These are phyloP conservation scores for Scopulariopsis brevicaulis DNA, from an alignment of 2,329 filamentous ascomycete genomes.

Conservation along the genomic window DNA sequence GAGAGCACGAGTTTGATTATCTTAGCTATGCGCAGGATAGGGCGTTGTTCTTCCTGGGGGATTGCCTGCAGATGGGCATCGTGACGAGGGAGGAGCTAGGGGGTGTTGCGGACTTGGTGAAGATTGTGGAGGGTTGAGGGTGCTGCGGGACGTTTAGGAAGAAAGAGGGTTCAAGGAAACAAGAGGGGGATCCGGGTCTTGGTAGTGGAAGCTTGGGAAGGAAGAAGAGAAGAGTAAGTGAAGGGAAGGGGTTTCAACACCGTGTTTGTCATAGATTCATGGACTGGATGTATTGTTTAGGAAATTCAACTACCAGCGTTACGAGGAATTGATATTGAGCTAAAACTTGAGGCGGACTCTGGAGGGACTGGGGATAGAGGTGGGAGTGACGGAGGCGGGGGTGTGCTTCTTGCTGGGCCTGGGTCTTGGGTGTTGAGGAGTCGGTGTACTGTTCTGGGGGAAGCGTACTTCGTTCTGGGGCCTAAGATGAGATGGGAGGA, in stretches of 20 bases:
- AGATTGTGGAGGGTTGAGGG: constrained; percentile 55
- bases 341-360: background rate
- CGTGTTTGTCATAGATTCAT: background rate
- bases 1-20: constrained; percentile 76
- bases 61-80: constrained; percentile 68
- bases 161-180: background rate
- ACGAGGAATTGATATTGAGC: background rate
- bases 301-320: background rate
- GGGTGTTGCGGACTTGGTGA: constrained; percentile 51
- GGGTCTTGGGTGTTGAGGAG: no score
- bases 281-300: background rate
- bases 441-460: no score
- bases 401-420: no score
- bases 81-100: constrained; percentile 63
- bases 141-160: background rate
- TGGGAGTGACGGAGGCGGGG: no score
- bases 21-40: constrained; percentile 82
- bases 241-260: background rate
- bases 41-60: constrained; percentile 90
- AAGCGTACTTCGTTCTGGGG: no score
- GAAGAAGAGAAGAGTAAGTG: no score
- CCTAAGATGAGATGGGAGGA: no score
- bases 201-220: background rate
- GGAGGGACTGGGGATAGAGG: background rate
- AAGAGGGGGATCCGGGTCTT: background rate